Base-by-base conservation (phyloP, 106 monocot genomes). In the Alisma plantagoaquatica region DNA sequence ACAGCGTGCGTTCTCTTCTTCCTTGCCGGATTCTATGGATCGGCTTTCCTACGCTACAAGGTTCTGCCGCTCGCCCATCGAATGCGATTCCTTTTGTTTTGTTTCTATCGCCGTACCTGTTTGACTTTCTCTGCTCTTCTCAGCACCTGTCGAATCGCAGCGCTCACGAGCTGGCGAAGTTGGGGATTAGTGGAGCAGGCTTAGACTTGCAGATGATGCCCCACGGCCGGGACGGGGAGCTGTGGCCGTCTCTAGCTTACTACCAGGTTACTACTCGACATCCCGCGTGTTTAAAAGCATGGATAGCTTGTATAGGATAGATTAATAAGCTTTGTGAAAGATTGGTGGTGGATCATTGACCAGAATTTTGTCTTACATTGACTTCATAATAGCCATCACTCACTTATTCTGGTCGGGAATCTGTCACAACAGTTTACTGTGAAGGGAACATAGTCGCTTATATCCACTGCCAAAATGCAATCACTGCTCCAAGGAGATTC, bases 401-500 rank as follows among this genome's bases (percentile, higher is more conserved):
- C 41, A 41, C 10, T 11, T 29, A 46, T 41, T 54, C 52, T 57
- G 33, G 51, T n/a, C n/a, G n/a, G n/a, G n/a, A n/a, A n/a, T n/a
- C n/a, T n/a, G n/a, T n/a, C n/a, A n/a, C n/a, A n/a, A n/a, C n/a
- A n/a, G n/a, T n/a, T n/a, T n/a, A n/a, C n/a, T n/a, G n/a, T n/a
- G n/a, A n/a, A n/a, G n/a, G n/a, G n/a, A n/a, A n/a, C n/a, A n/a
- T n/a, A n/a, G n/a, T n/a, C n/a, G n/a, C n/a, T n/a, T n/a, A n/a
- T n/a, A n/a, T n/a, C n/a, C n/a, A n/a, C n/a, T n/a, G n/a, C n/a
- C n/a, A n/a, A n/a, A n/a, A n/a, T n/a, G n/a, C n/a, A n/a, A n/a
- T n/a, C n/a, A 30, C 70, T 90, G 41, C 71, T 82, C 12, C 84
- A 77, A 41, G 79, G 79, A 80, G 84, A 77, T 29, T 20, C 19